Base-by-base conservation (phyloP, 768 basidiomycete genomes). In the Podaxis carcinomalis region DNA sequence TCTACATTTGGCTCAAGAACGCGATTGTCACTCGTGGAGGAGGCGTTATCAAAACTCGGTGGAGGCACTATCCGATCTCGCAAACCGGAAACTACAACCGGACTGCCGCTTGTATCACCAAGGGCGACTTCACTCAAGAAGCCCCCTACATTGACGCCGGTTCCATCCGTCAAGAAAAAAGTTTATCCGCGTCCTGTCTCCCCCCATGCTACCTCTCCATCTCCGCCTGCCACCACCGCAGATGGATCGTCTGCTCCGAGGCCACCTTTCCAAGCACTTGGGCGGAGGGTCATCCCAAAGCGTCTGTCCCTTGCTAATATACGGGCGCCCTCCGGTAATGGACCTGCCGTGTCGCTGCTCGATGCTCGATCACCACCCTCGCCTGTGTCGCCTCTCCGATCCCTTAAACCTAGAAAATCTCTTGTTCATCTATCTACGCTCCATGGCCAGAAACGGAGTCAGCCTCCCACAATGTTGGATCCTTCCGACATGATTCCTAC, bases 1-100 rank as follows among this genome's bases (percentile, higher is more conserved):
- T 85, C 85, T 9, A 85, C 85, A 1, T 85, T 86, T 64, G 86
- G 85, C 13, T 86, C 85, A 1, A 76, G 78, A 36, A 75, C 75
- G 55, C 73, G 78, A 5, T 68, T 83, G 5, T 78, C 80, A 0
- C 79, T 79, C 10, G 73, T 78, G 16, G 77, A 78, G 61, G 80
- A 82, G 62, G 72, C 76, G 10, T 68, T 79, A 62, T 68, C 75
- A 23, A 74, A 75, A 39, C 79, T 80, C 57, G 77, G 77, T 25
- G 67, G 72, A 32, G 67, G 70, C 7, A 61, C 66, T 3, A 49
- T 67, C 27, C 65, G 71, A 25, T 61, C 68, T 21, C 69, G 66
- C 28, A 57, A 62, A 35, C 11, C 55, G 28, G 55, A 61, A 28
- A 37, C 57, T n/a, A 16, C 32, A 36, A 32, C 40, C 19, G 32